Conservation (phyloP, 2,329 filamentous ascomycete species). For the Fusarium palustre region DNA sequence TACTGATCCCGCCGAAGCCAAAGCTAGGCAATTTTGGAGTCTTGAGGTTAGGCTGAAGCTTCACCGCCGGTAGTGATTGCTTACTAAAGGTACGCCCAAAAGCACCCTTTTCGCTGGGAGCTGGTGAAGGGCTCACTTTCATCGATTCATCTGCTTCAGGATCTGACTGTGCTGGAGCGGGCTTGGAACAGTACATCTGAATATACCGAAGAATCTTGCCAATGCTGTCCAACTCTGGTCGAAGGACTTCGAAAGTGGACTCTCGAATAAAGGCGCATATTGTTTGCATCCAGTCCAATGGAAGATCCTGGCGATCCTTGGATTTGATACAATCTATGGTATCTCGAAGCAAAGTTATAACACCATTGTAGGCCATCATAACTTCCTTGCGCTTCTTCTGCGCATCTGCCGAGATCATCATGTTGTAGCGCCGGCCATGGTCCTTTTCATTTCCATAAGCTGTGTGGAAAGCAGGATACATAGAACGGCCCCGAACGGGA, state of each 20-base stretch:
- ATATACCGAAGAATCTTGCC: neutral
- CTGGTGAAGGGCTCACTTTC: neutral
- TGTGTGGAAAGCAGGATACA: constrained; percentile 5
- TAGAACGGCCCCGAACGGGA: neutral
- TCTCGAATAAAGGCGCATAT: neutral
- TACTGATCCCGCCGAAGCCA: neutral
- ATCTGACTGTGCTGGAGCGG: neutral
- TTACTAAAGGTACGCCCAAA: neutral
- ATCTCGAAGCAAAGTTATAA: constrained; percentile 2
- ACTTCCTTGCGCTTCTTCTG: neutral
- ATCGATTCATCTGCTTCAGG: neutral
- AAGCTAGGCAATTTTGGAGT: neutral
- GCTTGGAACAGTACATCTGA: neutral
- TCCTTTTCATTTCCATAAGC: neutral
- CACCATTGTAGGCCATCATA: neutral
- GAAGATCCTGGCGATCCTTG: neutral
- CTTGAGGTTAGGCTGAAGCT: neutral
- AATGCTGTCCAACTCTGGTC: neutral
- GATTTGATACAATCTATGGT: constrained; percentile 1
- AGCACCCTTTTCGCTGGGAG: neutral
- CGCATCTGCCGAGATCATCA: constrained; percentile 4
- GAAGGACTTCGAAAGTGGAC: neutral
- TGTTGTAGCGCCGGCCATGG: neutral
- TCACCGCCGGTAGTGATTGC: neutral
- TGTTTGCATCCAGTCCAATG: neutral